Evolutionary conservation across 2,329 filamentous ascomycete species (phyloP), one percentile per base, ranked within the genome.

Genomic region (Atkinsonella texensis): DNA sequence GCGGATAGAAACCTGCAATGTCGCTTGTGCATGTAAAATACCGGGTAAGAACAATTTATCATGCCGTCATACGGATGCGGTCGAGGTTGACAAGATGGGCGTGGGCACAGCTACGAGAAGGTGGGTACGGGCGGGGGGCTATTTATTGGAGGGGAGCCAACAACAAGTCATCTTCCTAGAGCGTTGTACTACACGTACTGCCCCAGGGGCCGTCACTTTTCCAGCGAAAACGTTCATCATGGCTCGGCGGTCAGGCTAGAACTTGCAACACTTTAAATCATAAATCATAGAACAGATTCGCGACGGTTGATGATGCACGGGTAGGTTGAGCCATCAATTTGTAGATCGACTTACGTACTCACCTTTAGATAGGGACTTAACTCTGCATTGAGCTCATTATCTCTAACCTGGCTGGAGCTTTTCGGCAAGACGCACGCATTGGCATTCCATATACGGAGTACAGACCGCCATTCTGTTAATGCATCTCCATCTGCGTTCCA

Each of bases 21-120:
- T n/a, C 15, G 31, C 7, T 43, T 12, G 28, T 12, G 28, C 33
- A 15, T 33, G 13, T 35, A 18, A n/a, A 40, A 15, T 35, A 13
- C 9, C n/a, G 8, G 11, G 35, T 8, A 40, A 6, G 11, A 35
- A n/a, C n/a, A 38, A 43, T 32, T 32, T 35, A 35, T n/a, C 48
- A 49, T 43, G 48, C 40, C 48, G 48, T 49, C 48, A 49, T 49
- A 49, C 18, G 18, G 12, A 49, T n/a, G 32, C 33, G 41, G 12
- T 43, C n/a, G 39, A 41, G 39, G 33, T n/a, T 17, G 39, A 9
- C 39, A 23, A 42, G 40, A 42, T 42, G 9, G 11, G 20, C 17
- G 11, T 42, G 18, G 40, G 18, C 40, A 42, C n/a, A 18, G 40
- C 10, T 18, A 17, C 20, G 40, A 43, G 18, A 43, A 43, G 12